A percentile compares a stretch with the other conserved stretches of the same genome.
Conservation (phyloP, 1,284 basidiomycete species). For the Polyporus tsugae region DNA sequence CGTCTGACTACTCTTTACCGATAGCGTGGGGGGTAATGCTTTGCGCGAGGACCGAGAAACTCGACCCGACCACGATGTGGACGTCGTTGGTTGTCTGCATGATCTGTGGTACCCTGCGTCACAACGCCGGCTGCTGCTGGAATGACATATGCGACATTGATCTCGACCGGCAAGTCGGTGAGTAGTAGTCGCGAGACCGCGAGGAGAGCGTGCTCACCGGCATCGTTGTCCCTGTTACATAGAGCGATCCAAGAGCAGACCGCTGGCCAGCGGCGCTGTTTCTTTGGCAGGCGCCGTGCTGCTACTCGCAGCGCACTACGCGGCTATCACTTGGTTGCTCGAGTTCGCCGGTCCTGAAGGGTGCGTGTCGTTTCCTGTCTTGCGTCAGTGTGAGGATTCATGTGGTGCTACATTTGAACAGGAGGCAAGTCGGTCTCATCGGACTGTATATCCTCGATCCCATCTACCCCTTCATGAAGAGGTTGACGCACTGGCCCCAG, state of each 20-base stretch:
- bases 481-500: conserved; percentile 8
- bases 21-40: conserved; percentile 16
- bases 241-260: conserved; percentile 51
- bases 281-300: conserved; percentile 46
- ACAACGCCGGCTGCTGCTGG: conserved; percentile 30
- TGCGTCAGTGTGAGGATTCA: neutral
- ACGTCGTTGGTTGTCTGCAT: conserved; percentile 5
- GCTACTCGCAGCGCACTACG: conserved; percentile 47
- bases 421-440: conserved; percentile 49
- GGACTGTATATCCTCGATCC: conserved; percentile 47
- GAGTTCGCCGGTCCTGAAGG: conserved; percentile 15
- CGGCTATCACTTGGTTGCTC: conserved; percentile 43
- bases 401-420: conserved; percentile 17
- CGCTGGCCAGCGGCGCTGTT: conserved; percentile 46
- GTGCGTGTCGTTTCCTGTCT: conserved; percentile 6
- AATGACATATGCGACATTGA: conserved; percentile 37
- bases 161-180: conserved; percentile 38
- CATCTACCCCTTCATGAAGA: conserved; percentile 23
- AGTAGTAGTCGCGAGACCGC: neutral
- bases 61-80: neutral
- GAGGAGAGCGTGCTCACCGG: neutral
- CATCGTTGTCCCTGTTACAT: neutral
- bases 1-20: neutral
- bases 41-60: conserved; percentile 11
- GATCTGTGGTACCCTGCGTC: conserved; percentile 16